Conservation (phyloP, 2,329 filamentous ascomycete genomes). For the Microsporum canis region DNA sequence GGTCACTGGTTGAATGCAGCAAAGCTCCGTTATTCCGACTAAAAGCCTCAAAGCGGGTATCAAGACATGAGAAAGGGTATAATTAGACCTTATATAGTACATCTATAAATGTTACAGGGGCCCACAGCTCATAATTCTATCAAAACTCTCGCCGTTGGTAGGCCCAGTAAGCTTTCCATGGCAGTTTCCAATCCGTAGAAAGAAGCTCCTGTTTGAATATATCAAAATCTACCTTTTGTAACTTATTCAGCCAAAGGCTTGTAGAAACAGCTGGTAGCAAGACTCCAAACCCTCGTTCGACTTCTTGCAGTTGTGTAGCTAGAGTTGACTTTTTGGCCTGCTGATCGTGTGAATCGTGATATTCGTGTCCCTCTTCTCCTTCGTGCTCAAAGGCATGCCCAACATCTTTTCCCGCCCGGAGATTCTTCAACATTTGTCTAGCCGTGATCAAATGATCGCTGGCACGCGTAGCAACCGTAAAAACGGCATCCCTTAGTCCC, state of each 20-base stretch:
- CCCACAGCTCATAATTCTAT: background rate
- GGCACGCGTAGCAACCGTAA: conserved; percentile 80
- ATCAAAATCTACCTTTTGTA: conserved; percentile 79
- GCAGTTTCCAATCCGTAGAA: conserved; percentile 67
- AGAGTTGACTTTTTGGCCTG: conserved; percentile 28
- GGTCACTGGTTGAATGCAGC: no score
- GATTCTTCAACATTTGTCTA: conserved; percentile 74
- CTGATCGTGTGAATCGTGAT: conserved; percentile 28
- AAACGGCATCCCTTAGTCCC: conserved; percentile 79
- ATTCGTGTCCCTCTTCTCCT: conserved; percentile 57
- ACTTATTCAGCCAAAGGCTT: conserved; percentile 61
- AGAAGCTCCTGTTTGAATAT: conserved; percentile 55
- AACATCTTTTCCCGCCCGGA: conserved; percentile 60
- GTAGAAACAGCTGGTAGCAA: conserved; percentile 71
- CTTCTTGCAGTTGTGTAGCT: conserved; percentile 34
- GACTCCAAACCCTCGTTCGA: conserved; percentile 62
- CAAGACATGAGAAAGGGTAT: background rate
- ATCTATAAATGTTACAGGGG: background rate
- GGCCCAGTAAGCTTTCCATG: conserved; percentile 62
- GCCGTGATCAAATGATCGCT: conserved; percentile 94
- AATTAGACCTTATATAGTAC: background rate
- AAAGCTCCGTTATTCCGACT: no score
- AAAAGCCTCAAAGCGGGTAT: background rate
- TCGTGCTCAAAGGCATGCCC: conserved; percentile 85
- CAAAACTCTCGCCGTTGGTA: conserved; percentile 44